Base-by-base conservation (phyloP, 768 basidiomycete species). In the Hygrocybe punicea region DNA sequence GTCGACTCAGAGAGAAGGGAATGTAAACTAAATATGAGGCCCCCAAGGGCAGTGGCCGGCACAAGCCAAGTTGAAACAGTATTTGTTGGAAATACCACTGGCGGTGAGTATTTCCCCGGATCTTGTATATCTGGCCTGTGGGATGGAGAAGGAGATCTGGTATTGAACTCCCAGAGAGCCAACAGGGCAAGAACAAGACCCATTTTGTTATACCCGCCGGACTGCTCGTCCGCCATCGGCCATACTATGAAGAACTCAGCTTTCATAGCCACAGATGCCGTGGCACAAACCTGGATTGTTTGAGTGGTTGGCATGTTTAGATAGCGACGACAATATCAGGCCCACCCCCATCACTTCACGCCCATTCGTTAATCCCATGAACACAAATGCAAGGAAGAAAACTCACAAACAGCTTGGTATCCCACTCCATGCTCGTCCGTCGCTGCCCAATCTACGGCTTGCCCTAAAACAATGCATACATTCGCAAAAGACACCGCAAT, bases 241-340 rank as follows among this genome's bases (percentile, higher is more conserved):
- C 92, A 95, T 25, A 93, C 87, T 89, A 48, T 25, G 17, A 29
- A 44, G 21, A 14, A 39, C 17, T 16, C 60, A 16, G 68, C 34
- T 48, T 37, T 33, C n/a, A 37, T 16, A 23, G 17, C 35, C 8
- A 40, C 14, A 42, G 35, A 29, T 51, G n/a, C 21, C 42, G 50
- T 47, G 13, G n/a, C 10, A 63, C 66, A 10, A 66, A 87, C 88
- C 75, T 60, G 91, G 91, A 63, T 93, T 93, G 60, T 89, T 92
- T 0, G 86, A 84, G 64, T 90, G 80, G 64, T 93, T 91, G 13
- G 82, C 76, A 60, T 88, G 87, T 67, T 94, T 95, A 17, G 84
- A 77, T 16, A 92, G 60, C 1, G 86, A 82, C 1, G 87, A 81
- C 5, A 87, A 57, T 24, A 90, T 64, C 14, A 93, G 72, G 2